A percentile compares a stretch with the other conserved stretches of the same genome.
Conservation (phyloP, 2,329 filamentous ascomycete genomes). For the Myriosclerotinia duriaeana region DNA sequence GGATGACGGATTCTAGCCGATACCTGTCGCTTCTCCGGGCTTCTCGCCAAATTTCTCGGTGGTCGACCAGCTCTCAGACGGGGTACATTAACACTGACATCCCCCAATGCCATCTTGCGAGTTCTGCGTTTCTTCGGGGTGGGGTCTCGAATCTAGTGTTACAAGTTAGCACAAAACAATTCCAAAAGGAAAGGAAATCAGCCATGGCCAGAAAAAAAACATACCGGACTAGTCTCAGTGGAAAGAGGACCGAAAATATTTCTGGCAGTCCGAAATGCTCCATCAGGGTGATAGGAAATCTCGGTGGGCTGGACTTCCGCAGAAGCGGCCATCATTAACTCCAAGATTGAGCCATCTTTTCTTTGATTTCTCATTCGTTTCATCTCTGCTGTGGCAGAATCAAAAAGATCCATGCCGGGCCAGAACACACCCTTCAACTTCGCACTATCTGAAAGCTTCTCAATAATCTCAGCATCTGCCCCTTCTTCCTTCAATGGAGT, state of each 20-base stretch:
- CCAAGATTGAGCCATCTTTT: constrained; percentile 70
- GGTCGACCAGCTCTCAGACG: constrained; percentile 29
- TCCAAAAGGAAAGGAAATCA: not conserved
- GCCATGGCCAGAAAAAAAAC: constrained; percentile 30
- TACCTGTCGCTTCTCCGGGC: constrained; percentile 29
- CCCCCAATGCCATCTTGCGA: constrained; percentile 32
- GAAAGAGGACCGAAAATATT: constrained; percentile 63
- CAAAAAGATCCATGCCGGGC: constrained; percentile 79
- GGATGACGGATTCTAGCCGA: constrained; percentile 19
- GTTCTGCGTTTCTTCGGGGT: constrained; percentile 37
- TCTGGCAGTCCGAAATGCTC: constrained; percentile 52
- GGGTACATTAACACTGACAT: constrained; percentile 36
- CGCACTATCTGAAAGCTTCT: constrained; percentile 36
- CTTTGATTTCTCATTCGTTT: constrained; percentile 75
- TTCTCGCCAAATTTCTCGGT: constrained; percentile 26
- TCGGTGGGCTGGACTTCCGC: constrained; percentile 63
- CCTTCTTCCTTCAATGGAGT: constrained; percentile 33
- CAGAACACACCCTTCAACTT: constrained; percentile 69
- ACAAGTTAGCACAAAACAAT: constrained; percentile 21
- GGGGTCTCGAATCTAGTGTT: constrained; percentile 26
- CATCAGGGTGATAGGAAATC: constrained; percentile 58
- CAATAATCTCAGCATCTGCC: constrained; percentile 26
- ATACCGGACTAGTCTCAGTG: constrained; percentile 51
- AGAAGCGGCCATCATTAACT: constrained; percentile 64
- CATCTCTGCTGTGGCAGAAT: constrained; percentile 72